Conservation (phyloP, 2,329 filamentous ascomycete species). For the Colletotrichum coccodes region DNA sequence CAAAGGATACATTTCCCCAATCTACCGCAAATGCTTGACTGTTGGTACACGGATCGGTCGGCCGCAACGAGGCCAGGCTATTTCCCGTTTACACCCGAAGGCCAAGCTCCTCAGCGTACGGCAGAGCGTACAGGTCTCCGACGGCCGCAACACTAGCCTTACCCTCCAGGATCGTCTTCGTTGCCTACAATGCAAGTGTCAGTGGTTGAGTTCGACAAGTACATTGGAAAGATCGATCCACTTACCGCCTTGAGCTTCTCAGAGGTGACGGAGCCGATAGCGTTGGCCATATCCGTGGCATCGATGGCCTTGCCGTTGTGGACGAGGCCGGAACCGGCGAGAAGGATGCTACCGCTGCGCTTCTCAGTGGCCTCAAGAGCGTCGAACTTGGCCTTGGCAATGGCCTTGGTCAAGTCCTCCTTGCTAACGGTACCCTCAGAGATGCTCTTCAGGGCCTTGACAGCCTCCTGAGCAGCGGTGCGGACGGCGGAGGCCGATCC, state of each 20-base stretch:
- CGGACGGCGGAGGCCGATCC: slow-evolving; percentile 80
- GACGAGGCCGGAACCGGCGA: slow-evolving; percentile 86
- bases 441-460: slow-evolving; percentile 85
- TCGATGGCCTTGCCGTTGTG: slow-evolving; percentile 86
- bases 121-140: slow-evolving; percentile 90
- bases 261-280: slow-evolving; percentile 82
- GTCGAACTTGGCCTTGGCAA: slow-evolving; percentile 93
- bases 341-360: slow-evolving; percentile 79
- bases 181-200: slow-evolving; percentile 68
- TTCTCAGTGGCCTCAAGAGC: slow-evolving; percentile 85
- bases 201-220: slow-evolving; percentile 36
- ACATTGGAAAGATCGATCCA: slow-evolving; percentile 34
- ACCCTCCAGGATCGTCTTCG: slow-evolving; percentile 86
- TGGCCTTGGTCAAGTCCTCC: slow-evolving; percentile 91
- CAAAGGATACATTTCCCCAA: slow-evolving; percentile 52
- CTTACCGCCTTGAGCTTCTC: slow-evolving; percentile 88
- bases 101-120: slow-evolving; percentile 93
- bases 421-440: slow-evolving; percentile 79
- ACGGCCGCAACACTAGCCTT: slow-evolving; percentile 92
- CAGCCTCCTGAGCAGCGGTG: slow-evolving; percentile 78
- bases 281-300: slow-evolving; percentile 81
- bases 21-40: slow-evolving; percentile 46
- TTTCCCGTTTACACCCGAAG: slow-evolving; percentile 81
- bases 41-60: slow-evolving; percentile 51
- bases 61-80: slow-evolving; percentile 37